Conservation (phyloP, 805 yeast species). For the Teunomyces lycoperdinae region DNA sequence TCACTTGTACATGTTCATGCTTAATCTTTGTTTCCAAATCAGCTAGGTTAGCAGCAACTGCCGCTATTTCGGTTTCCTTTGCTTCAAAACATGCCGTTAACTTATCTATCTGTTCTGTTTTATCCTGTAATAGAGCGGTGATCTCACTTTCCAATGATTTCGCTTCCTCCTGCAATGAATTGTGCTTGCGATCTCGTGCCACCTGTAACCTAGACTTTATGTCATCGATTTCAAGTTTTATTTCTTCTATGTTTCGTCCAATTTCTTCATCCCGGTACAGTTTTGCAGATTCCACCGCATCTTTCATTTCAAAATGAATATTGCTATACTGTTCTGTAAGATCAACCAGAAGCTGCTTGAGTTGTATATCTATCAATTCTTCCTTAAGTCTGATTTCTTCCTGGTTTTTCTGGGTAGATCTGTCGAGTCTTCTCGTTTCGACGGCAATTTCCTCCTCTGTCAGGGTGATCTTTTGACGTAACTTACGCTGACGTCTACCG, state of each 20-base stretch:
- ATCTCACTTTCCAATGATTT: neutral
- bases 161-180: neutral
- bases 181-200: neutral
- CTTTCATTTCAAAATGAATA: slow-evolving; percentile 31
- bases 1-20: slow-evolving; percentile 6
- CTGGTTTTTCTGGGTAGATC: neutral
- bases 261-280: slow-evolving; percentile 18
- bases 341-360: slow-evolving; percentile 28
- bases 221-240: neutral
- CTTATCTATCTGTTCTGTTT: slow-evolving; percentile 14
- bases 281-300: slow-evolving; percentile 28
- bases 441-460: slow-evolving; percentile 10
- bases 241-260: neutral
- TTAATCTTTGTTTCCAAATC: slow-evolving; percentile 5
- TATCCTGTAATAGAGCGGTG: neutral
- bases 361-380: slow-evolving; percentile 22
- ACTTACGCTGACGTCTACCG: neutral
- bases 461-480: slow-evolving; percentile 1
- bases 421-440: neutral
- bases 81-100: slow-evolving; percentile 23
- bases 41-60: slow-evolving; percentile 8
- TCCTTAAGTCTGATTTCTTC: slow-evolving; percentile 28
- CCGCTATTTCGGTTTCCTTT: slow-evolving; percentile 20
- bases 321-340: slow-evolving; percentile 28
- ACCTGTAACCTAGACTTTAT: neutral